Conservation (phyloP, 106 monocot genomes). For the Allium sativum region DNA sequence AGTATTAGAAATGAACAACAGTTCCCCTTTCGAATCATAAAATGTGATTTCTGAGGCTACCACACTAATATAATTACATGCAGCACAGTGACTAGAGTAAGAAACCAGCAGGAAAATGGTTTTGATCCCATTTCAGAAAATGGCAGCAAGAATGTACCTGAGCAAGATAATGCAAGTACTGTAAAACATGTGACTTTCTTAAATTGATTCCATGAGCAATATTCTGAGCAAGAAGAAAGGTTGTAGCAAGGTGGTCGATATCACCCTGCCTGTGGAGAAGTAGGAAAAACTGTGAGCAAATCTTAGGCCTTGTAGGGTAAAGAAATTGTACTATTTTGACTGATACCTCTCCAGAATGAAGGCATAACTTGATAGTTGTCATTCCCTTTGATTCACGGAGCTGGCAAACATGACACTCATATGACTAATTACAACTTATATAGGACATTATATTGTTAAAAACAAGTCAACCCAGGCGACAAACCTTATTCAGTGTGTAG, state of each 20-base stretch:
- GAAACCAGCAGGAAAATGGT: no score
- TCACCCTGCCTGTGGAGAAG: slow-evolving; percentile 64
- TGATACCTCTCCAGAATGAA: slow-evolving; percentile 82
- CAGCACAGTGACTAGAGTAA: no score
- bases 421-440: no score
- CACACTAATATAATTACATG: no score
- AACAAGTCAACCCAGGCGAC: no score
- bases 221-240: slow-evolving; percentile 67
- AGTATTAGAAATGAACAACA: neutral
- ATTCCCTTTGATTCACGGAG: slow-evolving; percentile 92
- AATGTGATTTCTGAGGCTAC: no score
- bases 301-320: neutral
- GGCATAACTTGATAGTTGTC: slow-evolving; percentile 88
- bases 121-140: no score
- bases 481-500: slow-evolving; percentile 80
- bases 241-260: slow-evolving; percentile 86
- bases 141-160: slow-evolving; percentile 30
- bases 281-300: slow-evolving; percentile 8
- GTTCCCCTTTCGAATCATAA: neutral
- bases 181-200: slow-evolving; percentile 85
- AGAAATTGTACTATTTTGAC: neutral
- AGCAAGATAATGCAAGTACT: slow-evolving; percentile 82
- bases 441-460: no score
- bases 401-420: no score
- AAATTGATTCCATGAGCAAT: slow-evolving; percentile 88